Evolutionary conservation across 805 yeast species (phyloP), one percentile per base, ranked within the genome.

Genomic region (Myxozyma mucilagina): DNA sequence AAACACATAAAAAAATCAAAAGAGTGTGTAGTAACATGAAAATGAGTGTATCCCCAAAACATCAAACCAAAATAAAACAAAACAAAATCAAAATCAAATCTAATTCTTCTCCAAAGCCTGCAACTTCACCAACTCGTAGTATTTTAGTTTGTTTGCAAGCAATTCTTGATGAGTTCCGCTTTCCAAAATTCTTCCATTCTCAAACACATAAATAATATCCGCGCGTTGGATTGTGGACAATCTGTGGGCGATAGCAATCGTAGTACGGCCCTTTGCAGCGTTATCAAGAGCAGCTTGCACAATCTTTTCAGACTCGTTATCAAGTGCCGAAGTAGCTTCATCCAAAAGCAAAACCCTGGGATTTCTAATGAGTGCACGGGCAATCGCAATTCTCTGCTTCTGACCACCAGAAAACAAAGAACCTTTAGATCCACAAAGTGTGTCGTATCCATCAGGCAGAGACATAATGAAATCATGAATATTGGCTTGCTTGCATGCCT

Each of bases 161-260:
- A 81, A 77, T 24, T 78, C 78, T 3, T 73, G 70, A 67, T 77
- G 83, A 3, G 76, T 73, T 4, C 86, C 84, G 7, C 73, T 68
- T 67, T 87, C 91, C 4, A 75, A 72, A 35, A 87, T 81, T 47
- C 74, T 72, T 16, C 92, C 91, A 49, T 77, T 73, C 55, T 79
- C 77, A 58, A 87, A 71, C 57, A 84, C 79, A 50, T 79, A 78
- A 20, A 87, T 84, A 52, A 75, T 75, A 53, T 80, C 76, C 0
- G 90, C 81, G 59, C 79, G 77, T 52, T 76, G 72, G 61, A 84
- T 84, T 0, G 89, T 84, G 65, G 81, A 81, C 75, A 87, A 77
- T 69, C 93, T 76, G 73, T 87, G 93, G 9, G 92, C 92, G 73
- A 87, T 86, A 70, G 91, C 87, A 64, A 87, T 74, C 45, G 87